Percentiles rank a stretch among this genome's conserved stretches.
Conservation (phyloP, 2,329 filamentous ascomycete genomes). For the Calonectria pseudoreteaudii region DNA sequence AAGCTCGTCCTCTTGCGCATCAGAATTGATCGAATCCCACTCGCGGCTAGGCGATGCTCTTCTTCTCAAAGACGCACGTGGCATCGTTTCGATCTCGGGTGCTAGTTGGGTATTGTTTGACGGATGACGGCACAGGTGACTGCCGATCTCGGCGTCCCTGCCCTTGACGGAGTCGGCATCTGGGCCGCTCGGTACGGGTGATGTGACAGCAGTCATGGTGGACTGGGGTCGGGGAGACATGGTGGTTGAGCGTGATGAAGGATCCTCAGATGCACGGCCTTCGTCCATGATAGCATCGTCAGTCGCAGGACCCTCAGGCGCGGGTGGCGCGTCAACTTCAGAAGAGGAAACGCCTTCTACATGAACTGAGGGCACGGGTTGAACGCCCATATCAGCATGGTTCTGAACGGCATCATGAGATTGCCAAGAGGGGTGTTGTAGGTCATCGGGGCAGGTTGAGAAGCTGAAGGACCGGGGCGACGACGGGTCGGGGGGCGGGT, state of each 20-base stretch:
- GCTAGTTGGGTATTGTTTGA: slow-evolving; percentile 34
- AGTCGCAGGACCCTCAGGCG: slow-evolving; percentile 33
- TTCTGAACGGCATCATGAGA: slow-evolving; percentile 35
- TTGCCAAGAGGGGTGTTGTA: slow-evolving; percentile 45
- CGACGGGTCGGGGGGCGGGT: slow-evolving; percentile 52
- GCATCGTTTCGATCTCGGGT: slow-evolving; percentile 32
- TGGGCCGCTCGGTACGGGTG: slow-evolving; percentile 46
- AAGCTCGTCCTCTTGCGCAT: slow-evolving; percentile 45
- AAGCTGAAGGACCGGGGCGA: slow-evolving; percentile 53
- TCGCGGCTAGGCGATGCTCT: slow-evolving; percentile 34
- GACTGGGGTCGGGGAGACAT: slow-evolving; percentile 57
- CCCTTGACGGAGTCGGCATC: slow-evolving; percentile 51
- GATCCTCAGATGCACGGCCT: slow-evolving; percentile 41
- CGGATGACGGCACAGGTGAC: slow-evolving; percentile 37
- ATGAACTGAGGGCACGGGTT: slow-evolving; percentile 31
- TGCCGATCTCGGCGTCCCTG: slow-evolving; percentile 41
- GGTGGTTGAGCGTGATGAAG: slow-evolving; percentile 54
- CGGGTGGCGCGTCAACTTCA: slow-evolving; percentile 31
- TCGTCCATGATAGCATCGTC: slow-evolving; percentile 43
- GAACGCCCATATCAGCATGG: slow-evolving; percentile 35
- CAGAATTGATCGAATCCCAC: slow-evolving; percentile 37
- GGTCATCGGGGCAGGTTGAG: slow-evolving; percentile 59
- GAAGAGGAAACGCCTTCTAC: slow-evolving; percentile 38
- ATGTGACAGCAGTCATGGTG: slow-evolving; percentile 47
- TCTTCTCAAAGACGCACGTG: slow-evolving; percentile 26